Percentiles rank a stretch among this genome's conserved stretches.
These are phyloP conservation scores for Haplosporangium sp. DNA, from an alignment of 371 early-diverging fungal species.

Conservation along the genomic window DNA sequence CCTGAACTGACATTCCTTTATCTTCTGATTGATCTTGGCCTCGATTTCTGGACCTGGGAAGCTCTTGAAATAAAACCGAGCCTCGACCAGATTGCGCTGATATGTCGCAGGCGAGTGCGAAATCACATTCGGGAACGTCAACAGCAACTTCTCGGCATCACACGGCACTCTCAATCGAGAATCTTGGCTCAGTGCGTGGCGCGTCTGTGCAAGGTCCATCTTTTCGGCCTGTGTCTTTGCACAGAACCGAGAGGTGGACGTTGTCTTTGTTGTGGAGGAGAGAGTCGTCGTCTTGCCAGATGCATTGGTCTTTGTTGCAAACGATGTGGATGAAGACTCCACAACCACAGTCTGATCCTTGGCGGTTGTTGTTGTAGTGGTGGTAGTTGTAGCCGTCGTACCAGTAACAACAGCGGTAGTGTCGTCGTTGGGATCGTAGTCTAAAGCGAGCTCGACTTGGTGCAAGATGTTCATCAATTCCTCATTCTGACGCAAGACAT, in stretches of 20 bases:
- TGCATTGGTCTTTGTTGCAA: too few species aligned
- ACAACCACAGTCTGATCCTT: too few species aligned
- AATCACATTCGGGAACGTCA: conserved; percentile 37
- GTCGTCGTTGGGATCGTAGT: neutral
- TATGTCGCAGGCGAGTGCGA: conserved; percentile 43
- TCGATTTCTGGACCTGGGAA: conserved; percentile 37
- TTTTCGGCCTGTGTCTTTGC: conserved; percentile 12
- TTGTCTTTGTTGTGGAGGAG: neutral
- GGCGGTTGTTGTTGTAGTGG: conserved; percentile 1
- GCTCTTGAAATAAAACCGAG: conserved; percentile 33
- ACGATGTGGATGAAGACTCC: too few species aligned
- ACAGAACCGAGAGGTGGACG: neutral
- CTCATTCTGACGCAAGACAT: conserved; percentile 18
- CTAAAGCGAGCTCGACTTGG: conserved; percentile 6
- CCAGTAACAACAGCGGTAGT: too few species aligned
- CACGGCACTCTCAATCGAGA: conserved; percentile 31
- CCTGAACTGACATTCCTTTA: neutral
- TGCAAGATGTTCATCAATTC: conserved; percentile 14
- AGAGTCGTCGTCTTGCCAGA: neutral
- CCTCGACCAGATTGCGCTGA: conserved; percentile 33
- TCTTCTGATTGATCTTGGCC: neutral
- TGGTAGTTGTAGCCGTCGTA: neutral
- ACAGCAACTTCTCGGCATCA: conserved; percentile 29
- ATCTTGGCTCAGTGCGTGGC: conserved; percentile 11
- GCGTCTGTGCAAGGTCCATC: conserved; percentile 17